Evolutionary conservation across 257 asterid genomes (phyloP).

Genomic region (Coffea eugenioides): DNA sequence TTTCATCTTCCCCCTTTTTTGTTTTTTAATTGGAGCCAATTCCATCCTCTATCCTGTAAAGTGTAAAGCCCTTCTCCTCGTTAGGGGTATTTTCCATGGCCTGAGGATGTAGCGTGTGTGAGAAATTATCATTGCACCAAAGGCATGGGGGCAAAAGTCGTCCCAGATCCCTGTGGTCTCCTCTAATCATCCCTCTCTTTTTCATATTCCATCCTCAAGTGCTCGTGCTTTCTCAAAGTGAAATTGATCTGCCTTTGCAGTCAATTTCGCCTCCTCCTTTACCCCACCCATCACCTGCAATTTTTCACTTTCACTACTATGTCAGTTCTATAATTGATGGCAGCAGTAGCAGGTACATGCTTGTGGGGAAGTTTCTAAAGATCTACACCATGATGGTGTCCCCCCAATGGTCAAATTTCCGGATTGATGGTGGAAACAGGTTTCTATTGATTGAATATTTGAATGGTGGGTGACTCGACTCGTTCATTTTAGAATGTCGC

Average conservation of each 20-base stretch:
- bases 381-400: constrained; percentile 2
- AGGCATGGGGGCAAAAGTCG: constrained; percentile 20
- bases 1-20: too few relatives aligned
- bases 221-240: constrained; percentile 12
- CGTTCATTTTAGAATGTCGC: background rate
- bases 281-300: background rate
- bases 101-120: constrained; percentile 1
- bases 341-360: background rate
- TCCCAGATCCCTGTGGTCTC: constrained; percentile 8
- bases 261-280: constrained; percentile 1
- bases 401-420: constrained; percentile 1
- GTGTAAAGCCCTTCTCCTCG: background rate
- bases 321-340: background rate
- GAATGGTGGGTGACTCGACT: too few relatives aligned
- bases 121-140: constrained; percentile 11
- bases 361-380: constrained; percentile 20
- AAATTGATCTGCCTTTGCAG: constrained; percentile 1
- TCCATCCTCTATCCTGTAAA: background rate
- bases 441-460: background rate
- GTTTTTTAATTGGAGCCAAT: background rate
- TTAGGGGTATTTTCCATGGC: background rate
- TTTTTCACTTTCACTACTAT: background rate
- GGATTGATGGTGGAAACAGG: background rate
- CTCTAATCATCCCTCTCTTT: constrained; percentile 8
- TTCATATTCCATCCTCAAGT: constrained; percentile 9